Evolutionary conservation across 352 stramenopile species (phyloP).

Genomic region (Phytophthora sp.): DNA sequence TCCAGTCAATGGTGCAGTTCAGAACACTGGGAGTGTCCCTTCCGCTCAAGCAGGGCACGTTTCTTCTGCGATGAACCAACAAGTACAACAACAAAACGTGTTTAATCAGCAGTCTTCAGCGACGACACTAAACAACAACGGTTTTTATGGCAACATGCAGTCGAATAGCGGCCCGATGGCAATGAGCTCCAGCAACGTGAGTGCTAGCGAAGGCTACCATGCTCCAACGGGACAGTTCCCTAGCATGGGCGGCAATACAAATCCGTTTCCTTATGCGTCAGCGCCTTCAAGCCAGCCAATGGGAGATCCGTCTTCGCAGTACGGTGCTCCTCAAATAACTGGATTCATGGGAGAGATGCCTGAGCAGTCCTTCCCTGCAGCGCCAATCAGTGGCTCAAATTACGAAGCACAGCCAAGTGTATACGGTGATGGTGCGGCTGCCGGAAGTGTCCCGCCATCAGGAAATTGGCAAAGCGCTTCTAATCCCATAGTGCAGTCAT

Average conservation of each 20-base stretch:
- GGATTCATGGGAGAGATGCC: conserved; percentile 44
- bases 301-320: conserved; percentile 32
- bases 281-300: conserved; percentile 30
- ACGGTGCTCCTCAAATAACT: conserved; percentile 19
- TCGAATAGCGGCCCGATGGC: conserved; percentile 17
- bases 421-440: conserved; percentile 21
- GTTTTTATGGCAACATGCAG: conserved; percentile 22
- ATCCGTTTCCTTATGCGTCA: conserved; percentile 39
- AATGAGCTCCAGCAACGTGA: conserved; percentile 4
- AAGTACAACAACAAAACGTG: conserved; percentile 17
- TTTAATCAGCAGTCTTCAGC: conserved; percentile 21
- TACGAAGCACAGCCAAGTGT: conserved; percentile 35
- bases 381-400: conserved; percentile 20
- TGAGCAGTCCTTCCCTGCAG: conserved; percentile 23
- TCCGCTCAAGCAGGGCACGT: conserved; percentile 3
- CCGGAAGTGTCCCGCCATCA: conserved; percentile 5
- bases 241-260: conserved; percentile 29
- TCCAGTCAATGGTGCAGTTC: conserved; percentile 6
- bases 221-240: conserved; percentile 16
- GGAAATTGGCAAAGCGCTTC: conserved; percentile 27
- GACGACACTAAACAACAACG: conserved; percentile 11
- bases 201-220: conserved; percentile 11
- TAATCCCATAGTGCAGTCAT: conserved; percentile 27
- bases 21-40: background rate
- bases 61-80: conserved; percentile 23